Percentiles rank a stretch among this genome's conserved stretches.
Evolutionary conservation across 495 filamentous ascomycete genomes (phyloP).

Genomic region (Xylaria sp.): DNA sequence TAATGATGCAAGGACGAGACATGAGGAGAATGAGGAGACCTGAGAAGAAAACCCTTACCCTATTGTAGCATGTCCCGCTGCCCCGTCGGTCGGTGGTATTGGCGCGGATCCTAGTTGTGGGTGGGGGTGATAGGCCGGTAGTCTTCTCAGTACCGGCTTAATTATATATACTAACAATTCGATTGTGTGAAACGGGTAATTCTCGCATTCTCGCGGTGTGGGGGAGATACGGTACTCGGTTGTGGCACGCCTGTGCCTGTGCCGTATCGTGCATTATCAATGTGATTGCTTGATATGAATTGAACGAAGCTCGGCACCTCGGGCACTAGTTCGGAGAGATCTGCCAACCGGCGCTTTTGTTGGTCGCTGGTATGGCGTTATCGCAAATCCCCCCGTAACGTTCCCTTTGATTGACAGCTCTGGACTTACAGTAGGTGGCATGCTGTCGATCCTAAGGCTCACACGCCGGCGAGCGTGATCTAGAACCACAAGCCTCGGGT

Average conservation of each 20-base stretch:
- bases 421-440: constrained; percentile 5
- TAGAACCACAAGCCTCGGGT: constrained; percentile 12
- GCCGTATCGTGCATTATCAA: constrained; percentile 2
- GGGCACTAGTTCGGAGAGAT: constrained; percentile 17
- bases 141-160: constrained; percentile 9
- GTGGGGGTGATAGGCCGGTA: constrained; percentile 12
- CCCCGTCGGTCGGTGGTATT: constrained; percentile 7
- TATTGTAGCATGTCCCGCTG: constrained; percentile 26
- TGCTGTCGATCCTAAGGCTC: constrained; percentile 12
- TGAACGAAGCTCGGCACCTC: constrained; percentile 5
- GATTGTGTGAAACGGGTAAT: constrained; percentile 31
- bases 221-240: neutral
- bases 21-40: constrained; percentile 12
- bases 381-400: constrained; percentile 8
- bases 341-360: constrained; percentile 13
- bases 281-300: constrained; percentile 15
- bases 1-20: neutral
- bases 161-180: constrained; percentile 25
- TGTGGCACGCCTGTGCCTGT: constrained; percentile 5
- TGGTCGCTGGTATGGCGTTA: constrained; percentile 10
- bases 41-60: constrained; percentile 36
- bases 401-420: constrained; percentile 19
- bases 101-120: neutral
- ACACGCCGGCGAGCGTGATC: constrained; percentile 15
- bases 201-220: constrained; percentile 12